phyloP scores from a whole-genome alignment of 805 yeast species.

The Groenewaldozyma tartarivorans region DNA sequence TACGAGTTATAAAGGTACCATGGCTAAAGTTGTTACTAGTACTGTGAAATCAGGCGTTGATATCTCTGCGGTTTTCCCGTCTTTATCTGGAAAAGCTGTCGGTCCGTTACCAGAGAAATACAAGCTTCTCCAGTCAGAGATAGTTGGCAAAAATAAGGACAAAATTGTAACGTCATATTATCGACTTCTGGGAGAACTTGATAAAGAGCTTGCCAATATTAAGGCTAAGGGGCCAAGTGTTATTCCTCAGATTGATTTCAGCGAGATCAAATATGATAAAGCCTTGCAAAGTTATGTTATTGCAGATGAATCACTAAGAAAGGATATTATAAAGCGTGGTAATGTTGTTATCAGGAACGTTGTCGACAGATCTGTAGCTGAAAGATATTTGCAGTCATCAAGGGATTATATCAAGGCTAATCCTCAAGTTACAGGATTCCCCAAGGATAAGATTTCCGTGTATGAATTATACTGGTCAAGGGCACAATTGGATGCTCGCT shows the following conservation, averaged over 20 bases:
- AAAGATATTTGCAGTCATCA: neutral
- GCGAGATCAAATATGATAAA: neutral
- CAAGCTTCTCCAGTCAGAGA: neutral
- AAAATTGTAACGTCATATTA: neutral
- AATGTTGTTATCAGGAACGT: neutral
- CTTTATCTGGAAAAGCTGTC: slow-evolving; percentile 10
- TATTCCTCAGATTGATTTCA: slow-evolving; percentile 1
- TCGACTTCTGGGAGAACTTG: slow-evolving; percentile 1
- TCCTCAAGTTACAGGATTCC: neutral
- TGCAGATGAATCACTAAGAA: neutral
- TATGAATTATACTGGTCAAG: slow-evolving; percentile 31
- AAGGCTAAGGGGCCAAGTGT: neutral
- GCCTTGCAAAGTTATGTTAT: neutral
- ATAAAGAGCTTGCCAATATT: neutral
- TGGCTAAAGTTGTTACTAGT: neutral
- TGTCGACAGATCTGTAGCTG: neutral
- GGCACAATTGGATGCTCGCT: slow-evolving; percentile 31
- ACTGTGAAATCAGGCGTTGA: slow-evolving; percentile 8
- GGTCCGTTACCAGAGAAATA: slow-evolving; percentile 9
- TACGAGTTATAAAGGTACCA: too few relatives aligned
- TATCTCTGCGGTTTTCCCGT: slow-evolving; percentile 15
- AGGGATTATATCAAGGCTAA: neutral
- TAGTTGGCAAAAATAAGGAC: neutral
- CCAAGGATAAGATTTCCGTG: neutral
- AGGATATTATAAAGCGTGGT: neutral